Evolutionary conservation across 106 monocot species (phyloP), one percentile per base, ranked within the genome.

Genomic region (Cymbidium sinense): DNA sequence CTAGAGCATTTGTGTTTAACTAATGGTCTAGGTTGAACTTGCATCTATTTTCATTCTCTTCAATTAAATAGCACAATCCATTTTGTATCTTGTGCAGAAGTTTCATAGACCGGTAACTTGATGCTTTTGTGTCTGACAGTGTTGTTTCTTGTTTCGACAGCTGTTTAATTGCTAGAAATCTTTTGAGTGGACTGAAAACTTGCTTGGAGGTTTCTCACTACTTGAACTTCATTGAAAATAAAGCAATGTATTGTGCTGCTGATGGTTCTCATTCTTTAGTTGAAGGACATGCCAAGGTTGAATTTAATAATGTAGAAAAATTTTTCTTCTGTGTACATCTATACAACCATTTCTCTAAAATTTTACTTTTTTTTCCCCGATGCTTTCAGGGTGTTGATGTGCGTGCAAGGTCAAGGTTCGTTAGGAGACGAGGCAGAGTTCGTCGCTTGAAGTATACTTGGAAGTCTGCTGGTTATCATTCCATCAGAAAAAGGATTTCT

Each of bases 381-480:
- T 72, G 67, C 5, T 62, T 82, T 76, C 77, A 94, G 98, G 87
- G 88, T 37, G 83, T 70, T 69, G 98, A 98, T 50, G 70, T 86
- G n/a, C 80, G 94, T 69, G 77, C 91, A 83, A 92, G 98, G 77
- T 94, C 98, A 76, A 89, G 94, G 61, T 94, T 87, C 58, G 61
- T 98, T 41, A 88, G 98, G 77, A 91, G 98, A 67, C 81, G 98
- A 30, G 98, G 98, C 64, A 94, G 90, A 83, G 94, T 98, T 82
- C 94, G 98, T 70, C 79, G 98, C 2, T 82, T 98, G 70, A 98
- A 98, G 39, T 98, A 98, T 75, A 94, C 98, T 0, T 98, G 98
- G 98, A 98, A 98, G 77, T 92, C 94, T 76, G 88, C 98, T 76
- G 92, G 98, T 73, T 98, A 94, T 73, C 98, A 94, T 86, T 94